Evolutionary conservation across 805 yeast species (phyloP), one percentile per base, ranked within the genome.

Genomic region (Ogataea polymorpha): DNA sequence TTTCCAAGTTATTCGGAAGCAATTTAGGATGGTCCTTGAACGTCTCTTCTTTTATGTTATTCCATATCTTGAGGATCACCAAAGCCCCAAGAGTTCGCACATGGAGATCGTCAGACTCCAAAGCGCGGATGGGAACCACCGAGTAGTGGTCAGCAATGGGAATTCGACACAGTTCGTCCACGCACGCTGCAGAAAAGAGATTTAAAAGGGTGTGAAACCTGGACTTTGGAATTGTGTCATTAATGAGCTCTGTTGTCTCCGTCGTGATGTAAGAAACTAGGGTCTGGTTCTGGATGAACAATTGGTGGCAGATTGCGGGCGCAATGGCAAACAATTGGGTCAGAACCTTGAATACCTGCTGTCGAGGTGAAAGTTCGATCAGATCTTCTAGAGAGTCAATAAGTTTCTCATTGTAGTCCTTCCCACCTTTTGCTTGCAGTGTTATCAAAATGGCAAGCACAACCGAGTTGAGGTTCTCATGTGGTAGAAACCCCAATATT

Each of bases 11-110:
- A 15, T 63, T 54, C 16, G 74, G 44, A 2, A 65, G 58, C 11
- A 66, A 54, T 3, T 70, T 53, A 10, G 55, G 33, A 20, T 56
- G 49, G n/a, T 59, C 63, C 24, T 53, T 43, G 5, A 61, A 21
- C 7, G 43, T 18, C 24, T 58, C 61, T 17, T 67, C 56, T 30
- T 70, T 65, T 0, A 74, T 58, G 41, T 72, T 67, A 37, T 72
- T 71, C 85, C 85, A 80, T 2, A 78, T 58, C 55, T 81, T 81
- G 6, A 77, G 61, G n/a, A 78, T 51, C 3, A 74, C 72, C 27
- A 79, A 52, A 0, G 74, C 65, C 0, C 80, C 62, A 10, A 68
- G 52, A 13, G 44, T 41, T 17, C 50, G 37, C n/a, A 42, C 23
- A 12, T 41, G 35, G 3, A 7, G 67, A 59, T 18, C 31, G 4